These are phyloP conservation scores for Phyllosticta ampelicida DNA, from an alignment of 2,329 filamentous ascomycete species.

Conservation along the genomic window DNA sequence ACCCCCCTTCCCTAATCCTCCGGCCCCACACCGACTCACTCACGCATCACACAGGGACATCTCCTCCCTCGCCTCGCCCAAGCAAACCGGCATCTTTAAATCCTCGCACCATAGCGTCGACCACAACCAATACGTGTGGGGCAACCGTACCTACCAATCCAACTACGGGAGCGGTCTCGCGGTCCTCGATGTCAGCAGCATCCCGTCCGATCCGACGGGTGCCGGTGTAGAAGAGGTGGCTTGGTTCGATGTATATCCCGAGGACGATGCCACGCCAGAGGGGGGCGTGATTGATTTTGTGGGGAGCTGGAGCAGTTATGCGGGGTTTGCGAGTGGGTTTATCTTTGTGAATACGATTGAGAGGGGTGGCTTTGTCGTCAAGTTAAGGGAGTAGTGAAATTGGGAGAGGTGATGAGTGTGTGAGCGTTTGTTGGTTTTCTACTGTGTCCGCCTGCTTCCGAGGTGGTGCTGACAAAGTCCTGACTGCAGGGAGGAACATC, in stretches of 20 bases:
- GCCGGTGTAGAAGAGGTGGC: slow-evolving; percentile 32
- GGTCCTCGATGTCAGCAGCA: slow-evolving; percentile 32
- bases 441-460: no score
- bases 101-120: slow-evolving; percentile 30
- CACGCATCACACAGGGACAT: slow-evolving; percentile 16
- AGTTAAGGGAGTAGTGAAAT: slow-evolving; percentile 17
- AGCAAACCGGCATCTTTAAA: slow-evolving; percentile 35
- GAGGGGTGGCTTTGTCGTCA: slow-evolving; percentile 27
- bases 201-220: slow-evolving; percentile 31
- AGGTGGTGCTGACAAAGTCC: no score
- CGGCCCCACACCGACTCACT: neutral
- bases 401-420: no score
- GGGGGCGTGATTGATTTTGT: slow-evolving; percentile 34
- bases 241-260: slow-evolving; percentile 35
- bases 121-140: slow-evolving; percentile 38
- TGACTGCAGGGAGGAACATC: no score
- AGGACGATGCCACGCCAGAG: slow-evolving; percentile 28
- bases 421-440: neutral
- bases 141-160: slow-evolving; percentile 33
- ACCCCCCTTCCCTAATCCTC: no score
- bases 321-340: slow-evolving; percentile 28
- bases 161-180: slow-evolving; percentile 35
- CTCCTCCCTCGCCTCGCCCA: slow-evolving; percentile 21
- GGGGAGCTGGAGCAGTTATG: slow-evolving; percentile 35
- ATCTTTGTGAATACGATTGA: slow-evolving; percentile 33